phyloP scores from a whole-genome alignment of 1,284 basidiomycete genomes.

The Marasmius sp. region DNA sequence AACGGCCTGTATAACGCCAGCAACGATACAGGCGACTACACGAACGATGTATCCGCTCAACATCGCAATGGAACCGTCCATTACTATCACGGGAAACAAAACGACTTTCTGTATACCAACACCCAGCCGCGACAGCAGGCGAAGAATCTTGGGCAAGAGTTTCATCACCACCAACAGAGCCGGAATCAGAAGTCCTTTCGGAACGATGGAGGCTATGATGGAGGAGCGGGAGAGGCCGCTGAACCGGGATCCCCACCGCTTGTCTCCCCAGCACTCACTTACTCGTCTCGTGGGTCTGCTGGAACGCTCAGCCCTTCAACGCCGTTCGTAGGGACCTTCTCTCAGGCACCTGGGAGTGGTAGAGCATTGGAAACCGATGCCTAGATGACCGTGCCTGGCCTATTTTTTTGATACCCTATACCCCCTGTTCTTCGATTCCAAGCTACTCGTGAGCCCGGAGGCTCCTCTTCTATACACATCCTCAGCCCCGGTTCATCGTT shows the following conservation, averaged over 20 bases:
- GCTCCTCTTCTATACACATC: not conserved
- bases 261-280: constrained; percentile 60
- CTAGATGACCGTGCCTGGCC: not conserved
- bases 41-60: constrained; percentile 1
- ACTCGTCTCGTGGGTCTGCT: constrained; percentile 51
- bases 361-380: not conserved
- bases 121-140: not conserved
- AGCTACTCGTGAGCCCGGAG: not conserved
- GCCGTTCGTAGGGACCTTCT: constrained; percentile 54
- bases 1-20: constrained; percentile 8
- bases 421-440: not conserved
- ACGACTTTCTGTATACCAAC: not conserved
- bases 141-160: not conserved
- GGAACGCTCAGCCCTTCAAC: constrained; percentile 63
- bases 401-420: not conserved
- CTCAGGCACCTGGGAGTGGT: not conserved
- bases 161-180: constrained; percentile 1
- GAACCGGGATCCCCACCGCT: constrained; percentile 40
- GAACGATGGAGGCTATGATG: constrained; percentile 18
- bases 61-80: constrained; percentile 1
- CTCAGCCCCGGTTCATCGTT: not conserved
- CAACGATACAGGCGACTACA: constrained; percentile 6
- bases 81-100: constrained; percentile 5
- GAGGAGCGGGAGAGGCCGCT: constrained; percentile 7
- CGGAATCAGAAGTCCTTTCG: constrained; percentile 6